Evolutionary conservation across 192 early-diverging fungal species (phyloP).

Genomic region (Backusella macrospora): DNA sequence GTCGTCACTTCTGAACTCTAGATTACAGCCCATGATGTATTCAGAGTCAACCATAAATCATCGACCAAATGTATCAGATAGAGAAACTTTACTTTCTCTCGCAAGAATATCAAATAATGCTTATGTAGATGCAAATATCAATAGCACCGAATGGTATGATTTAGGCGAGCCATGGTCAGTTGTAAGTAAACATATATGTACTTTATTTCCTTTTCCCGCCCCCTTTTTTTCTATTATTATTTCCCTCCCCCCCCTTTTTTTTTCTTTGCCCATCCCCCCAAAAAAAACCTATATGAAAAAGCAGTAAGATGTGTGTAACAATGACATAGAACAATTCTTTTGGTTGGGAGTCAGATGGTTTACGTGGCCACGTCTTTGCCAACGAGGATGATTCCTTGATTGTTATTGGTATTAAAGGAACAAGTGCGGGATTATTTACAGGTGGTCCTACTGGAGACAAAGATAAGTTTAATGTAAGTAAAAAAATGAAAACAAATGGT

Average conservation of each 20-base stretch:
- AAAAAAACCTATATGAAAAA: neutral
- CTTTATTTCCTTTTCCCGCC: neutral
- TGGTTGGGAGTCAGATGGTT: constrained; percentile 61
- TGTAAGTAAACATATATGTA: constrained; percentile 37
- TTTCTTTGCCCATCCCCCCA: no score
- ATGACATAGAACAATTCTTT: constrained; percentile 43
- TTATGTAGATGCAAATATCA: constrained; percentile 65
- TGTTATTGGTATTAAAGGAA: constrained; percentile 80
- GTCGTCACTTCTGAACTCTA: constrained; percentile 2
- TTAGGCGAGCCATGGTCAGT: constrained; percentile 65
- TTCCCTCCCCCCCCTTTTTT: neutral
- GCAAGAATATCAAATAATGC: constrained; percentile 87
- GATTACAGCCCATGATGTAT: neutral
- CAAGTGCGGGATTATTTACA: constrained; percentile 59
- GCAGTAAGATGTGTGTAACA: constrained; percentile 3
- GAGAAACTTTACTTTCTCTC: constrained; percentile 70
- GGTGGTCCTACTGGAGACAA: constrained; percentile 67
- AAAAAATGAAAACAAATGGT: neutral
- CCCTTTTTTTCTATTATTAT: neutral
- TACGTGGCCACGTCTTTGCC: constrained; percentile 79
- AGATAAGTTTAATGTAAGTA: constrained; percentile 71
- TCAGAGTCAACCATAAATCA: constrained; percentile 20
- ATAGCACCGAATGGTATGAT: constrained; percentile 65
- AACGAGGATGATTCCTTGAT: constrained; percentile 62
- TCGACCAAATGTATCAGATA: constrained; percentile 73